These are phyloP conservation scores for Lolium perenne DNA, from an alignment of 176 grass and related monocot species.

Conservation along the genomic window DNA sequence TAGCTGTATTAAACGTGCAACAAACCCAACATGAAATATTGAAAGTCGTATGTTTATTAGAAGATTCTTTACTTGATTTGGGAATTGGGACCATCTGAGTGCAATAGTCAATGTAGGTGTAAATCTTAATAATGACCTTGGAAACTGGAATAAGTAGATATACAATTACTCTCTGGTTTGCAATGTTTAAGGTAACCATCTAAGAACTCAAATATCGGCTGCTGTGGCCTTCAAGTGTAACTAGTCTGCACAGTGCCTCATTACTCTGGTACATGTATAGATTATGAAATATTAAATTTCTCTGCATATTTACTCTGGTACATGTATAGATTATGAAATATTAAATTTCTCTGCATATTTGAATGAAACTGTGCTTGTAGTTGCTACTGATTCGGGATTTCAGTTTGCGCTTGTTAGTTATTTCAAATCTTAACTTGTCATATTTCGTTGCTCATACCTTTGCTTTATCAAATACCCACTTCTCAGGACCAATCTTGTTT, in stretches of 20 bases:
- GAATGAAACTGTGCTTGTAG: constrained; percentile 7
- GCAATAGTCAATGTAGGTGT: background rate
- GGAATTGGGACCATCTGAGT: background rate
- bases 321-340: background rate
- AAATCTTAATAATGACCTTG: background rate
- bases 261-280: background rate
- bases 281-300: background rate
- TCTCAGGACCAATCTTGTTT: background rate
- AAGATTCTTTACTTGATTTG: background rate
- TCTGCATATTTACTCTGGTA: background rate
- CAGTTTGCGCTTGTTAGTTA: background rate
- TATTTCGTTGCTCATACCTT: constrained; percentile 13
- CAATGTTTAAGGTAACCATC: background rate
- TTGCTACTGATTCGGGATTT: constrained; percentile 15
- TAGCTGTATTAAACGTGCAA: constrained; percentile 6
- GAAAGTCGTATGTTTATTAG: background rate
- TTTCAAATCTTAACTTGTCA: background rate
- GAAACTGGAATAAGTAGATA: constrained; percentile 11
- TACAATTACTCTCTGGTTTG: background rate
- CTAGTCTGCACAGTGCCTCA: background rate
- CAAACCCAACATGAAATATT: background rate
- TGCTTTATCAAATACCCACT: background rate
- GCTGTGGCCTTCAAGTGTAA: background rate
- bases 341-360: background rate
- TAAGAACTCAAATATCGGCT: background rate